A percentile compares a stretch with the other conserved stretches of the same genome.
These are phyloP conservation scores for Tilletia walkeri DNA, from an alignment of 1,284 basidiomycete genomes.

Conservation along the genomic window DNA sequence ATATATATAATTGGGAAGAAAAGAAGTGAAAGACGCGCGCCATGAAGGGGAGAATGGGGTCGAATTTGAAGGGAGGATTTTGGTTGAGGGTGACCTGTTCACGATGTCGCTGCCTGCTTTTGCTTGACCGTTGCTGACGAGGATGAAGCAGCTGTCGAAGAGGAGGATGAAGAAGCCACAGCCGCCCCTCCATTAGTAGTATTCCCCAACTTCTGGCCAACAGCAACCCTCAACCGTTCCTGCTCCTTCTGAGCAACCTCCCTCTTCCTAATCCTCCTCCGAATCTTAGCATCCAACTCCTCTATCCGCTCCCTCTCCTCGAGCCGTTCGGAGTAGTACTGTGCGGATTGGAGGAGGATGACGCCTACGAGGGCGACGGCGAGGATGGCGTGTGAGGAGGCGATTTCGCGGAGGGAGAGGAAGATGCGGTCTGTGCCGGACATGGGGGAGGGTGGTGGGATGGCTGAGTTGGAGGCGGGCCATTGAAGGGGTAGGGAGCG, in stretches of 20 bases:
- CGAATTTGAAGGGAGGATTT: too few relatives aligned
- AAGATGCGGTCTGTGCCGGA: conserved; percentile 21
- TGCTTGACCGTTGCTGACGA: too few relatives aligned
- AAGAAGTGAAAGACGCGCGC: too few relatives aligned
- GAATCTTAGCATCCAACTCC: conserved; percentile 49
- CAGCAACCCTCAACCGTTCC: not conserved
- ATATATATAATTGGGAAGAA: too few relatives aligned
- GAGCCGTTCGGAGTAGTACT: conserved; percentile 53
- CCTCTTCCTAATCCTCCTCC: conserved; percentile 28
- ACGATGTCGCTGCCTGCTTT: too few relatives aligned
- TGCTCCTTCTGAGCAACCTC: conserved; percentile 1
- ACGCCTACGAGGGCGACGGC: conserved; percentile 52
- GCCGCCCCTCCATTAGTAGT: too few relatives aligned
- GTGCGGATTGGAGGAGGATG: conserved; percentile 51
- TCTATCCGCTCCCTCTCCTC: conserved; percentile 53
- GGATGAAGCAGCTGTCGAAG: too few relatives aligned
- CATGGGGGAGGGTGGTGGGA: conserved; percentile 16
- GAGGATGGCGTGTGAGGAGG: conserved; percentile 49
- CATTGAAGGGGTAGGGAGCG: conserved; percentile 27
- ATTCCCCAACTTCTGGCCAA: too few relatives aligned
- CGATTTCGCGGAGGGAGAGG: conserved; percentile 47
- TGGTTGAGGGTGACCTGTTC: too few relatives aligned
- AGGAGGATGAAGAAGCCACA: too few relatives aligned
- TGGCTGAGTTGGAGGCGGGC: conserved; percentile 19
- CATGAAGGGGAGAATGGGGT: too few relatives aligned